A percentile compares a stretch with the other conserved stretches of the same genome.
Conservation (phyloP, 2,329 filamentous ascomycete species). For the Domatiomyces catenatus region DNA sequence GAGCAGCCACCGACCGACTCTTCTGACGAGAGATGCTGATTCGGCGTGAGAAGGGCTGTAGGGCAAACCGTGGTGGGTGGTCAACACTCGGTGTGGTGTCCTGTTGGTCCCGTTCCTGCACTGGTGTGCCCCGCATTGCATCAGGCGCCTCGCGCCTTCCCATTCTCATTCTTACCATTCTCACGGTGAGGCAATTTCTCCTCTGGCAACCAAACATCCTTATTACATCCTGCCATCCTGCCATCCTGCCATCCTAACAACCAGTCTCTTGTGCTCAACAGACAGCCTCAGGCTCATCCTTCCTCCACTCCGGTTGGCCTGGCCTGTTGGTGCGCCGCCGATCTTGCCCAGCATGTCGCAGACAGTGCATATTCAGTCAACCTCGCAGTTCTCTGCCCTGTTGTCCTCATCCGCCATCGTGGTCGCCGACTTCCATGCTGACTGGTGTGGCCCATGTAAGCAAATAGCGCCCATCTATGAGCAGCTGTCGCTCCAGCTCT, state of each 20-base stretch:
- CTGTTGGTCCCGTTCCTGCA: background rate
- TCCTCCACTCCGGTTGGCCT: background rate
- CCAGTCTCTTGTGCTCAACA: background rate
- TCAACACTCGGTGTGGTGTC: background rate
- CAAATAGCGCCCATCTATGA: constrained; percentile 72
- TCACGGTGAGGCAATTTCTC: background rate
- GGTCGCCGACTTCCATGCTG: constrained; percentile 79
- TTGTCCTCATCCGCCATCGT: constrained; percentile 63
- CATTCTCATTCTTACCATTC: background rate
- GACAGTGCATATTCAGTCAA: constrained; percentile 43
- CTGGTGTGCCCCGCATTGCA: background rate
- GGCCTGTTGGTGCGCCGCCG: background rate
- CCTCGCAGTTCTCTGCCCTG: constrained; percentile 50
- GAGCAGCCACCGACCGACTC: background rate
- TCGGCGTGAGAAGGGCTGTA: background rate
- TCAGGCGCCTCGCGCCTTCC: background rate
- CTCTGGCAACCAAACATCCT: background rate
- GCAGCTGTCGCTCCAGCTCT: constrained; percentile 54
- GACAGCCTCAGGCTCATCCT: background rate
- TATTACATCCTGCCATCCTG: too few species aligned
- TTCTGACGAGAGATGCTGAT: background rate
- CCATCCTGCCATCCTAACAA: too few species aligned
- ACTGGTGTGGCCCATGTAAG: constrained; percentile 75
- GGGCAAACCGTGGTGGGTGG: too few species aligned
- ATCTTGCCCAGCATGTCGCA: constrained; percentile 24